These are phyloP conservation scores for Colletotrichum eleusines DNA, from an alignment of 2,329 filamentous ascomycete species.

Conservation along the genomic window DNA sequence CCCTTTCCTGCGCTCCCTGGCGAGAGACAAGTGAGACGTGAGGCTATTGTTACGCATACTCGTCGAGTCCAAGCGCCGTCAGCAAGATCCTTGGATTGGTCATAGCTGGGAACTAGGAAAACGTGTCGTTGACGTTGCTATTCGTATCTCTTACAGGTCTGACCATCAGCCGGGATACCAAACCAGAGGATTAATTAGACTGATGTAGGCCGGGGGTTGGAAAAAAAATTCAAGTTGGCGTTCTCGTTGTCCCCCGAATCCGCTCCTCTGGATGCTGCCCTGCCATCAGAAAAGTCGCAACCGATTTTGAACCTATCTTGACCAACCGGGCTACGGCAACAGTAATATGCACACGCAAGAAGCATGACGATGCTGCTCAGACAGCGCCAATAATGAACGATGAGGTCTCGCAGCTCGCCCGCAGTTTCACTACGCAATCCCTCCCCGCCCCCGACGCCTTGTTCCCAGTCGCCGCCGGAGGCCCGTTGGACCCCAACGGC, in stretches of 20 bases:
- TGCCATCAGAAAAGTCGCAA: not conserved
- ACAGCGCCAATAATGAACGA: slow-evolving; percentile 20
- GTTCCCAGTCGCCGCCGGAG: slow-evolving; percentile 45
- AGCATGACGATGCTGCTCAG: slow-evolving; percentile 4
- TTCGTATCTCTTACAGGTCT: not conserved
- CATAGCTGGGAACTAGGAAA: not conserved
- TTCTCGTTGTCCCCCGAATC: not conserved
- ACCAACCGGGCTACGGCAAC: not conserved
- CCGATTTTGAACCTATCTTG: not conserved
- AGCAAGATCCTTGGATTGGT: not conserved
- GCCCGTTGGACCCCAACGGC: slow-evolving; percentile 54
- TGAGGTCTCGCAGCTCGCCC: slow-evolving; percentile 48
- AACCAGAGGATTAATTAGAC: no score
- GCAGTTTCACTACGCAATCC: slow-evolving; percentile 46
- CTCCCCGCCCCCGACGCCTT: slow-evolving; percentile 44
- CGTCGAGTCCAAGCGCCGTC: not conserved
- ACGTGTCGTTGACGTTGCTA: not conserved
- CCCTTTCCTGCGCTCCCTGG: no score
- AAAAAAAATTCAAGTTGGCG: not conserved
- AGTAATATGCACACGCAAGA: slow-evolving; percentile 22
- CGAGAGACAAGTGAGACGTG: not conserved
- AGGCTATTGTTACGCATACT: not conserved
- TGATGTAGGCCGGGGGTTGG: not conserved
- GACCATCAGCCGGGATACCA: not conserved
- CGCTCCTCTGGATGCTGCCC: not conserved